Base-by-base conservation (phyloP, 2,329 filamentous ascomycete species). In the Colletotrichum cordylinicola region DNA sequence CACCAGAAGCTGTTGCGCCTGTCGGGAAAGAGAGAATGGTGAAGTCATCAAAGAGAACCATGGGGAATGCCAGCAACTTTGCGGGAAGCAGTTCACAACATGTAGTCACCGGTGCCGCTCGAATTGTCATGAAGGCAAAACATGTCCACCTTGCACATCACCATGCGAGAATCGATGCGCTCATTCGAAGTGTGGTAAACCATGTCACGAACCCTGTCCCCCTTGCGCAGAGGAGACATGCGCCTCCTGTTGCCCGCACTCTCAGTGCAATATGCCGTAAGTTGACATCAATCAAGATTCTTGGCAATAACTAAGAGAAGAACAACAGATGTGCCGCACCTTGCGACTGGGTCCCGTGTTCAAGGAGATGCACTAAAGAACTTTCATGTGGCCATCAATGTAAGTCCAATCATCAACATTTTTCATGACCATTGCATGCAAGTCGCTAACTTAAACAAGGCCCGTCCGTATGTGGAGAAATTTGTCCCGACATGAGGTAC, bases 261-360 rank as follows among this genome's bases (percentile, higher is more conserved):
- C 83, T 43, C 83, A 78, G 3, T 90, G 88, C 68, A 82, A 82
- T 1, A 87, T 91, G 86, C 90, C 90, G 4, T 95, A 55, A 66
- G 72, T 37, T 35, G 33, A 35, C 12, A 13, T 35, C 4, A 2
- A 35, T 13, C 12, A 35, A 13, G 1, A 35, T 4, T 12, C 12
- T 35, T 13, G 12, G 12, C 33, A 13, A 13, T 35, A 6, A 6
- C 12, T 35, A 35, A 35, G 12, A 13, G 33, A 35, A 35, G 33
- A 35, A 15, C 13, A 6, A 16, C 27, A 70, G 67, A 56, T 75
- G 93, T 76, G 91, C 92, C 1, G 93, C 90, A 0, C 93, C 93
- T 0, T 95, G 93, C 80, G 86, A 94, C 77, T 89, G 91, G 83
- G 80, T 94, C 0, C 94, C 93, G 2, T 95, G 93, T 80, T 89